These are phyloP conservation scores for Chlamydomonas incerta DNA, from an alignment of 139 green algal genomes.

Conservation along the genomic window DNA sequence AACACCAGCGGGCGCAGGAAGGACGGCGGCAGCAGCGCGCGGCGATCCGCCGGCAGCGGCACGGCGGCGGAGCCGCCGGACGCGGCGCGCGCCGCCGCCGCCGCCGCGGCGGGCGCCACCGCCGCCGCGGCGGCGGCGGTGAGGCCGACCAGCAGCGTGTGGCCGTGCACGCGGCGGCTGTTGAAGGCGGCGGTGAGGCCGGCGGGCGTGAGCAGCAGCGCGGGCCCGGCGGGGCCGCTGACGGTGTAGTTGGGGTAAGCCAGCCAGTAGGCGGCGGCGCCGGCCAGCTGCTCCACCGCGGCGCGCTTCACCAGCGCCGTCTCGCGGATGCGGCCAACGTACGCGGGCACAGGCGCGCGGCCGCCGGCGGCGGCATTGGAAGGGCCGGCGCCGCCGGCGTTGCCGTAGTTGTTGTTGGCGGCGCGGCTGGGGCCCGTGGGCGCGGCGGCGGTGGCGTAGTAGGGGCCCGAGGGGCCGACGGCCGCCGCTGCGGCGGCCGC, in stretches of 20 bases:
- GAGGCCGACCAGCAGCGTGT: slow-evolving; percentile 24
- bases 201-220: background rate
- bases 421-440: background rate
- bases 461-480: background rate
- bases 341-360: background rate
- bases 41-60: too few species aligned
- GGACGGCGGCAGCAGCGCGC: background rate
- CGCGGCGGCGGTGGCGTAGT: background rate
- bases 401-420: background rate
- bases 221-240: background rate
- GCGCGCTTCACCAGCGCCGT: background rate
- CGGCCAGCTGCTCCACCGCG: background rate
- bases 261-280: background rate
- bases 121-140: background rate
- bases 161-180: slow-evolving; percentile 14
- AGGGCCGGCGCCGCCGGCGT: background rate
- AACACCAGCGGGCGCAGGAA: slow-evolving; percentile 27
- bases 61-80: background rate
- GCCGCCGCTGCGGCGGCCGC: background rate
- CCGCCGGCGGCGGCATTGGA: background rate
- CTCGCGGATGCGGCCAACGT: slow-evolving; percentile 10
- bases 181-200: background rate
- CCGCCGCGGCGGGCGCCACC: background rate
- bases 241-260: slow-evolving; percentile 14
- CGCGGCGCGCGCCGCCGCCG: background rate